phyloP scores from a whole-genome alignment of 441 rosid genomes.

The Caryocar brasiliense region DNA sequence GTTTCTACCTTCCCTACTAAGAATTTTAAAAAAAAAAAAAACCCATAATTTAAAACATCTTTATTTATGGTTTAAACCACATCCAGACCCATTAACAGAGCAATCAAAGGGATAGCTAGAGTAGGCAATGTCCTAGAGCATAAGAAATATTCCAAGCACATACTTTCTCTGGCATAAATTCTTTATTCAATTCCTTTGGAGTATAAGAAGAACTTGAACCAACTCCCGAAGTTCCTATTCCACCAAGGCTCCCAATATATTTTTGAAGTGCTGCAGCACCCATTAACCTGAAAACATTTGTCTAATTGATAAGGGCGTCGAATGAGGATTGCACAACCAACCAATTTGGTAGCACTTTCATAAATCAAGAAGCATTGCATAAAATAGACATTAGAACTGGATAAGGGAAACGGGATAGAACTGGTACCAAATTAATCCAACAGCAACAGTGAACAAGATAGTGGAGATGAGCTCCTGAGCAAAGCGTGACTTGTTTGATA shows the following conservation, averaged over 20 bases:
- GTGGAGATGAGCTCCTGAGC: conserved; percentile 84
- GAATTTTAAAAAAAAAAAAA: not conserved
- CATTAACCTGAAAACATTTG: conserved; percentile 54
- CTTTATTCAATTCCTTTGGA: conserved; percentile 87
- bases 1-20: too few species aligned
- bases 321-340: conserved; percentile 8
- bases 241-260: conserved; percentile 87
- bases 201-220: conserved; percentile 91
- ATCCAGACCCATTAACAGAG: too few species aligned
- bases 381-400: not conserved
- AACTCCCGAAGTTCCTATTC: conserved; percentile 94
- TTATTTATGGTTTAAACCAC: too few species aligned
- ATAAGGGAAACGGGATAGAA: not conserved
- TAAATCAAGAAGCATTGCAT: not conserved
- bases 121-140: not conserved
- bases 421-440: conserved; percentile 73
- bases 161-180: conserved; percentile 92
- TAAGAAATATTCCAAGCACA: not conserved
- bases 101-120: not conserved
- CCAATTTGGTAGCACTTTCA: not conserved
- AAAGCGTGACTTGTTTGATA: conserved; percentile 68
- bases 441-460: conserved; percentile 72
- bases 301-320: conserved; percentile 12
- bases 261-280: conserved; percentile 91
- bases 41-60: too few species aligned